Conservation (phyloP, 2,329 filamentous ascomycete species). For the Fusarium continuum region DNA sequence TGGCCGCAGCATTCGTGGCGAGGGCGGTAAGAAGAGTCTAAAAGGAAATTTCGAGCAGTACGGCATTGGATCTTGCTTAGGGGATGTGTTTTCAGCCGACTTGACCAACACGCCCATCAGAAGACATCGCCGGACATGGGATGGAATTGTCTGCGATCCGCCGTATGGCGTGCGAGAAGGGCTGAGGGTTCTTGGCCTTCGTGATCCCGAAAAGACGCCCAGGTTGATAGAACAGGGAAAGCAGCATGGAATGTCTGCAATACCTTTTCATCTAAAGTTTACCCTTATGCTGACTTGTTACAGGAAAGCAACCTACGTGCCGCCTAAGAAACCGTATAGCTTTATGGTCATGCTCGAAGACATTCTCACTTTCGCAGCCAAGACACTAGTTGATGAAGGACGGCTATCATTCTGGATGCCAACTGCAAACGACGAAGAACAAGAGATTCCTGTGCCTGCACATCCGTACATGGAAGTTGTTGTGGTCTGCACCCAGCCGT, state of each 20-base stretch:
- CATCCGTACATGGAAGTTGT: constrained; percentile 80
- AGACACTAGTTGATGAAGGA: constrained; percentile 79
- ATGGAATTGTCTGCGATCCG: constrained; percentile 94
- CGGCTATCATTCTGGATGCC: constrained; percentile 97
- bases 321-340: constrained; percentile 91
- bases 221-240: constrained; percentile 75
- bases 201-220: constrained; percentile 69
- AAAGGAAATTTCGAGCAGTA: constrained; percentile 87
- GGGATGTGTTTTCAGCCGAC: constrained; percentile 86
- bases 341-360: constrained; percentile 91
- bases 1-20: constrained; percentile 84
- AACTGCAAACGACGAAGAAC: constrained; percentile 80
- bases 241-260: constrained; percentile 72
- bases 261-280: background rate
- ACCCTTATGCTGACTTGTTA: constrained; percentile 20
- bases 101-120: constrained; percentile 85
- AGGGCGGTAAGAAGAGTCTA: constrained; percentile 61
- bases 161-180: constrained; percentile 96
- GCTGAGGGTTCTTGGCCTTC: constrained; percentile 82
- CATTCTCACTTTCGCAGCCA: constrained; percentile 82
- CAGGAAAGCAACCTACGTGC: constrained; percentile 72
- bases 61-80: constrained; percentile 68
- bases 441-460: constrained; percentile 78
- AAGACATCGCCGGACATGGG: constrained; percentile 67
- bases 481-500: constrained; percentile 82